Evolutionary conservation across 345 rosid species (phyloP), one percentile per base, ranked within the genome.

Genomic region (Gossypium anomalum): DNA sequence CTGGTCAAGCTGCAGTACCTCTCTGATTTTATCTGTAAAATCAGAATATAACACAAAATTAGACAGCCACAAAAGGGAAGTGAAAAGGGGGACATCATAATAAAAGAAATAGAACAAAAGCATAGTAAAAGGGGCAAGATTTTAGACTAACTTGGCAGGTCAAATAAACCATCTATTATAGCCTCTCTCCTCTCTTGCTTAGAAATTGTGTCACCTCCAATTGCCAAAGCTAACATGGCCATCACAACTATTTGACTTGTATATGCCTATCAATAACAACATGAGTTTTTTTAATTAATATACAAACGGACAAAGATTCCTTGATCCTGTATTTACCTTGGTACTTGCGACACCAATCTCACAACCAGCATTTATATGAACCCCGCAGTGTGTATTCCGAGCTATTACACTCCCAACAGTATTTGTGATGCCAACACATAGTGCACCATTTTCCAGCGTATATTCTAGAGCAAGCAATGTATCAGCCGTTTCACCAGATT

Each of bases 401-500:
- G 70, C 70, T 66, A 66, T 66, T 22, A 7, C 11, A 45, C 70
- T 66, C 6, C 70, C 70, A 45, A 94, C 98, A 2, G 98, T 89
- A 82, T 94, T 89, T 25, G 94, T 94, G 75, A 94, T 92, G 69
- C 98, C 95, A n/a, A 94, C 95, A 86, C 98, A 94, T 65, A 94
- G 82, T 25, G 98, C 98, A 74, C 97, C 97, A 77, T 92, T 92
- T 77, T 89, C 95, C 1, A 79, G 75, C 75, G 98, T 93, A 79
- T 94, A 91, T 60, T 88, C 93, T 62, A 94, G 72, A 17, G 98
- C 98, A 72, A 73, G 85, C 77, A 94, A 79, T 14, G 98, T 86
- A 85, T 94, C 98, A 38, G 98, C 98, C 10, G 98, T 94, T 94
- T 94, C 98, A 82, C 98, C 98, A 58, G 98, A 94, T 82, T 94